These are phyloP conservation scores for Exophiala oligosperma DNA, from an alignment of 2,329 filamentous ascomycete genomes.

Conservation along the genomic window DNA sequence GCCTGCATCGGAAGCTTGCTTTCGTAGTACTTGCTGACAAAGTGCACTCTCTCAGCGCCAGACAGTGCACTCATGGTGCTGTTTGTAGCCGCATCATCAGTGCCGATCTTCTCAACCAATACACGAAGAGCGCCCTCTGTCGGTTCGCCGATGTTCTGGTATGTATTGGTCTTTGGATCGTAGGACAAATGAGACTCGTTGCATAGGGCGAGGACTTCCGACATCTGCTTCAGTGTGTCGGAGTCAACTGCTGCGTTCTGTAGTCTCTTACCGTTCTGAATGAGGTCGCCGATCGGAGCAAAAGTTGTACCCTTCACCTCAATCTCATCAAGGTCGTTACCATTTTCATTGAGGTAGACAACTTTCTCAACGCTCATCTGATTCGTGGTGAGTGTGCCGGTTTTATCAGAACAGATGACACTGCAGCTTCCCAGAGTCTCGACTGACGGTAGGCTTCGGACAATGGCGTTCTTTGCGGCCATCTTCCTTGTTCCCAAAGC, in stretches of 20 bases:
- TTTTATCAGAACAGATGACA: conserved; percentile 99
- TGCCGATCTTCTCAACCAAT: conserved; percentile 91
- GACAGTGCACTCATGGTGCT: conserved; percentile 49
- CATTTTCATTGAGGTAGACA: conserved; percentile 75
- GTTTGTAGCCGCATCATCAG: conserved; percentile 65
- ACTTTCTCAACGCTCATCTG: conserved; percentile 98
- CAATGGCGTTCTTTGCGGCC: conserved; percentile 97
- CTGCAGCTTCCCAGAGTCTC: conserved; percentile 99
- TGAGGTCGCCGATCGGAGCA: conserved; percentile 75
- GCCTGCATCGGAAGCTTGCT: conserved; percentile 71
- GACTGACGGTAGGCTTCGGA: conserved; percentile 92
- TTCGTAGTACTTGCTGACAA: conserved; percentile 83
- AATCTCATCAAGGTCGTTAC: conserved; percentile 76
- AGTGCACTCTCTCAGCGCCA: conserved; percentile 67
- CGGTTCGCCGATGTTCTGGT: conserved; percentile 85
- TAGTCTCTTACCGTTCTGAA: conserved; percentile 65
- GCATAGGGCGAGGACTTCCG: conserved; percentile 71
- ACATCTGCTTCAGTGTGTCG: conserved; percentile 75
- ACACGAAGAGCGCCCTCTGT: conserved; percentile 92
- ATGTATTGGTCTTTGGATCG: conserved; percentile 72
- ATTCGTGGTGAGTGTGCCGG: conserved; percentile 95
- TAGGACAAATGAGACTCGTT: conserved; percentile 85
- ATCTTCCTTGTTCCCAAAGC: conserved; percentile 96
- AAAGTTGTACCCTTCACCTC: conserved; percentile 93
- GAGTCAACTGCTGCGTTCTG: conserved; percentile 70